These are phyloP conservation scores for Piper betle DNA, from an alignment of 164 flowering plant genomes.

Conservation along the genomic window DNA sequence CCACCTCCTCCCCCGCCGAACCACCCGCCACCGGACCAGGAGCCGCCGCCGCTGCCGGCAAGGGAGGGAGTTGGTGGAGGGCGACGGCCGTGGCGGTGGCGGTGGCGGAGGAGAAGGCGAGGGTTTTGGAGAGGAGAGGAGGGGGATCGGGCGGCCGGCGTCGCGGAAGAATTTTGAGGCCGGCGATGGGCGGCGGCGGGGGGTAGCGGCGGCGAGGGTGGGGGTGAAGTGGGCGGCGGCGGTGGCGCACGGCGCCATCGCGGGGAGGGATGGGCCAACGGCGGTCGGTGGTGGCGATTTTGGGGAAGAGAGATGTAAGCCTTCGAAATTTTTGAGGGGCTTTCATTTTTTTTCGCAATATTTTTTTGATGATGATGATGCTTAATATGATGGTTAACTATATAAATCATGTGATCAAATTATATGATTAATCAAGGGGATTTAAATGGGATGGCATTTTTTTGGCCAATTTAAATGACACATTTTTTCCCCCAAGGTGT, in stretches of 20 bases:
- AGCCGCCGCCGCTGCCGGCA: slow-evolving; percentile 12
- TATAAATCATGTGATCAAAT: no score
- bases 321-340: no score
- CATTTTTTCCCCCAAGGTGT: no score
- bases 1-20: slow-evolving; percentile 17
- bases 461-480: no score
- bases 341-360: no score
- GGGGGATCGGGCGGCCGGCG: slow-evolving; percentile 4
- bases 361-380: no score
- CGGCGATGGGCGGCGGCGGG: neutral
- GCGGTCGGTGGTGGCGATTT: neutral
- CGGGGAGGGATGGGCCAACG: neutral
- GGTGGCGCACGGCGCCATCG: neutral
- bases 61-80: slow-evolving; percentile 16
- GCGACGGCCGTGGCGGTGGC: slow-evolving; percentile 5
- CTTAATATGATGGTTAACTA: no score
- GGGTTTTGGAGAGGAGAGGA: slow-evolving; percentile 19
- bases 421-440: no score
- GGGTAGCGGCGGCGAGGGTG: neutral
- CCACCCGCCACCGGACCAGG: slow-evolving; percentile 9
- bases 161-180: slow-evolving; percentile 11
- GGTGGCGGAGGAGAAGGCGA: slow-evolving; percentile 21
- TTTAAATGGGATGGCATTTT: no score
- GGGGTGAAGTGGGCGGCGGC: neutral
- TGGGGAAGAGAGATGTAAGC: no score